Percentiles rank a stretch among this genome's conserved stretches.
Evolutionary conservation across 106 monocot genomes (phyloP).

Genomic region (Apostasia shenzhenica): DNA sequence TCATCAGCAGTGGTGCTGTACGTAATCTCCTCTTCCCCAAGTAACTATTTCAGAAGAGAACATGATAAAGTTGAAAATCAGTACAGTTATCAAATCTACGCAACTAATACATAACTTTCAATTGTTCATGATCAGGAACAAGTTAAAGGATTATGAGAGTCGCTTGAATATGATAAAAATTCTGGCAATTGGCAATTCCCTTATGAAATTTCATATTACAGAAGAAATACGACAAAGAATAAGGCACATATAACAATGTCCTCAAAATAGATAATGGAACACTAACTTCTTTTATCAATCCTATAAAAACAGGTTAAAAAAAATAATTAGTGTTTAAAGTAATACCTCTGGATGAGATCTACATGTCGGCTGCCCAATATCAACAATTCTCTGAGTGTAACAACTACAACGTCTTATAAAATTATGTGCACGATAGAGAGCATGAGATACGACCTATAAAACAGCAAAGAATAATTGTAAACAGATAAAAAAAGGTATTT

Average conservation of each 20-base stretch:
- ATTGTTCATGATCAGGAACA: slow-evolving; percentile 1
- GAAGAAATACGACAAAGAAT: not conserved
- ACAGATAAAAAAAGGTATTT: too few species aligned
- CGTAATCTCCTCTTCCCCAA: slow-evolving; percentile 70
- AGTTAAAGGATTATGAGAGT: not conserved
- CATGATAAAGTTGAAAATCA: not conserved
- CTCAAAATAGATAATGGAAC: not conserved
- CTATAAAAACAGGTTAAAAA: not conserved
- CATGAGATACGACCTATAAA: slow-evolving; percentile 15
- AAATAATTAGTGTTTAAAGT: not conserved
- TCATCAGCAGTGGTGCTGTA: slow-evolving; percentile 60
- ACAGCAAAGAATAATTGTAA: not conserved
- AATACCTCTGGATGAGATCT: slow-evolving; percentile 74
- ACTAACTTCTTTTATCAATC: not conserved
- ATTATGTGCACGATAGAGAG: slow-evolving; percentile 8
- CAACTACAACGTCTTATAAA: slow-evolving; percentile 13
- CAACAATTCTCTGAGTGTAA: slow-evolving; percentile 29
- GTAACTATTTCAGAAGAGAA: slow-evolving; percentile 32
- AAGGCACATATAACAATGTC: not conserved
- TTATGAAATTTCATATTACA: not conserved
- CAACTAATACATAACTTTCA: not conserved
- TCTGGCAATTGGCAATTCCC: not conserved
- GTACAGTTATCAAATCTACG: not conserved
- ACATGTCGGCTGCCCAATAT: slow-evolving; percentile 82
- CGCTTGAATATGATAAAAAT: not conserved